phyloP scores from a whole-genome alignment of 2,329 filamentous ascomycete genomes.

The Penicillium brasilianum region DNA sequence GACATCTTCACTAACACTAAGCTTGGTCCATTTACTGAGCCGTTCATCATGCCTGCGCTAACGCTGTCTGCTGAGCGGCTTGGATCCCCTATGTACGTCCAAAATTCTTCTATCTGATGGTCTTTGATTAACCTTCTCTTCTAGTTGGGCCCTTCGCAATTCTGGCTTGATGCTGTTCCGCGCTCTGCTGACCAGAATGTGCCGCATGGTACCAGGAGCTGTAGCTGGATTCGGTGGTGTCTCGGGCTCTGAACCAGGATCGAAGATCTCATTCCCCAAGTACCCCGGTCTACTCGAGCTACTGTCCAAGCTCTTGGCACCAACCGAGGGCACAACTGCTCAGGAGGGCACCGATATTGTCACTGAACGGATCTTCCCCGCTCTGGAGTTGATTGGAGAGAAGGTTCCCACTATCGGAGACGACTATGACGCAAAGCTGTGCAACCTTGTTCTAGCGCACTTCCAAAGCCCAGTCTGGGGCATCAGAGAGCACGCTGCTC shows the following conservation, averaged over 20 bases:
- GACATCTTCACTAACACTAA: slow-evolving; percentile 86
- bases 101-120: slow-evolving; percentile 1
- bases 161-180: slow-evolving; percentile 88
- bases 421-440: slow-evolving; percentile 41
- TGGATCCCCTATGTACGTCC: slow-evolving; percentile 74
- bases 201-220: slow-evolving; percentile 42
- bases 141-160: slow-evolving; percentile 89
- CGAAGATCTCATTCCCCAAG: slow-evolving; percentile 47
- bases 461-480: slow-evolving; percentile 52
- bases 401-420: slow-evolving; percentile 45
- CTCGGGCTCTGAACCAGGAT: slow-evolving; percentile 51
- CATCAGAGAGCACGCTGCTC: slow-evolving; percentile 53
- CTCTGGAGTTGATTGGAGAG: slow-evolving; percentile 52
- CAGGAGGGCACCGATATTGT: slow-evolving; percentile 40
- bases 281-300: slow-evolving; percentile 46
- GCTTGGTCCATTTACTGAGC: slow-evolving; percentile 73
- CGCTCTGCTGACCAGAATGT: slow-evolving; percentile 75
- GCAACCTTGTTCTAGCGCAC: slow-evolving; percentile 41
- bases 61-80: slow-evolving; percentile 80
- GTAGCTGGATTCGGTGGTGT: slow-evolving; percentile 55
- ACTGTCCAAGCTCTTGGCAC: slow-evolving; percentile 42
- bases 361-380: slow-evolving; percentile 52
- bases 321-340: slow-evolving; percentile 26
- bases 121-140: slow-evolving; percentile 19
- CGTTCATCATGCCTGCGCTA: slow-evolving; percentile 73